phyloP scores from a whole-genome alignment of 2,329 filamentous ascomycete species.

The Colletotrichum theobromicola region DNA sequence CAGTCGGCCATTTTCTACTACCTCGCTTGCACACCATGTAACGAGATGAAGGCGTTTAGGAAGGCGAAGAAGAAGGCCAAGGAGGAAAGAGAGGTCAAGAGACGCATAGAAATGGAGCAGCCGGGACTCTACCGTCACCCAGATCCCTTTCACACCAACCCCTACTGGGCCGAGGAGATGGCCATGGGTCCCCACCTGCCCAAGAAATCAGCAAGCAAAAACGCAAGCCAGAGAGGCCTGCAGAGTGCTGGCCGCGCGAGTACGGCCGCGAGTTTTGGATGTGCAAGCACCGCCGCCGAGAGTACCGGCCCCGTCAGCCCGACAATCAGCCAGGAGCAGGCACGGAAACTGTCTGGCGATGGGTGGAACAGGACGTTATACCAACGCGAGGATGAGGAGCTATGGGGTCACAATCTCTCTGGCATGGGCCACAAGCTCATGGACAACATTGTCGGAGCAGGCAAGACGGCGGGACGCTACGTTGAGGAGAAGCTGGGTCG shows the following conservation, averaged over 20 bases:
- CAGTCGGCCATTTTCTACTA: conserved; percentile 83
- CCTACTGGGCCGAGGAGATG: conserved; percentile 89
- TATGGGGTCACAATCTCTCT: conserved; percentile 74
- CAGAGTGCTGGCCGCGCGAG: conserved; percentile 57
- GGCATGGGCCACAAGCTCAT: conserved; percentile 60
- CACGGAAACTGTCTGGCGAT: conserved; percentile 48
- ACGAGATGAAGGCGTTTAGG: conserved; percentile 71
- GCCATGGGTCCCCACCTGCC: conserved; percentile 77
- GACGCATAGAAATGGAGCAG: conserved; percentile 69
- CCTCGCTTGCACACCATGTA: conserved; percentile 79
- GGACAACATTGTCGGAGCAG: conserved; percentile 64
- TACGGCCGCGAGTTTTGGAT: conserved; percentile 43
- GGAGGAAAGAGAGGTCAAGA: conserved; percentile 69
- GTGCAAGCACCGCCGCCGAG: conserved; percentile 40
- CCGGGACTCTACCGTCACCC: conserved; percentile 80
- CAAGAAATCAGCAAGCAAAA: conserved; percentile 64
- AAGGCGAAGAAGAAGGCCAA: conserved; percentile 75
- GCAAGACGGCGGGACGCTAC: conserved; percentile 58
- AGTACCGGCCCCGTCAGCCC: conserved; percentile 40
- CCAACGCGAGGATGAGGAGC: conserved; percentile 85
- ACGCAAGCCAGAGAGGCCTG: conserved; percentile 63
- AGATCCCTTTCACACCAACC: conserved; percentile 83
- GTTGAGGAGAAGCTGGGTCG: conserved; percentile 58
- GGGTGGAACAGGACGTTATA: conserved; percentile 82
- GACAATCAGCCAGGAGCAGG: conserved; percentile 54